Percentiles rank a stretch among this genome's conserved stretches.
Conservation (phyloP, 202 grass and related monocot species). For the Setaria italica region DNA sequence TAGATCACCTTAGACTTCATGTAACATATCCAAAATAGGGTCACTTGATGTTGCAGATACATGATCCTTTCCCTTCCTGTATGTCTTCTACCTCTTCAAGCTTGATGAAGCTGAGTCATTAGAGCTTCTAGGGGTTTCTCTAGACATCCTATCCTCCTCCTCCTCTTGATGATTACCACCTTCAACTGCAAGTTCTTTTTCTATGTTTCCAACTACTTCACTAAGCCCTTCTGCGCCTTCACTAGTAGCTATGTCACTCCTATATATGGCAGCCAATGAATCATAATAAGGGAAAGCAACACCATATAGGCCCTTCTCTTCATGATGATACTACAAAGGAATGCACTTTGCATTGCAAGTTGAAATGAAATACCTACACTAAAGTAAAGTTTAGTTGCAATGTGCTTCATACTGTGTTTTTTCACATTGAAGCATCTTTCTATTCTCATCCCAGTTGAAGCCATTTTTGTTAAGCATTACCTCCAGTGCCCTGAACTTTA, state of each 20-base stretch:
- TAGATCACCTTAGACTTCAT: neutral
- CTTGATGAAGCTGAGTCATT: neutral
- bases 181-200: neutral
- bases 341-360: too few relatives aligned
- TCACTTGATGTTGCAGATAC: neutral
- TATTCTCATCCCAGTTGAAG: too few relatives aligned
- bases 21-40: neutral
- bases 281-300: too few relatives aligned
- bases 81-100: too few relatives aligned
- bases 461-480: too few relatives aligned
- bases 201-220: neutral
- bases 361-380: too few relatives aligned
- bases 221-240: neutral
- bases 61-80: neutral
- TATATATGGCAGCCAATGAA: neutral
- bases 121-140: neutral
- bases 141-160: neutral
- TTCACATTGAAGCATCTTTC: too few relatives aligned
- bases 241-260: neutral
- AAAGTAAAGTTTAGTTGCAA: too few relatives aligned
- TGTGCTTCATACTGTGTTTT: too few relatives aligned
- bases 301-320: too few relatives aligned
- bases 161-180: neutral
- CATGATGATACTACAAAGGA: too few relatives aligned
- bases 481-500: too few relatives aligned